Base-by-base conservation (phyloP, 106 monocot genomes). In the Acanthochlamys bracteata region DNA sequence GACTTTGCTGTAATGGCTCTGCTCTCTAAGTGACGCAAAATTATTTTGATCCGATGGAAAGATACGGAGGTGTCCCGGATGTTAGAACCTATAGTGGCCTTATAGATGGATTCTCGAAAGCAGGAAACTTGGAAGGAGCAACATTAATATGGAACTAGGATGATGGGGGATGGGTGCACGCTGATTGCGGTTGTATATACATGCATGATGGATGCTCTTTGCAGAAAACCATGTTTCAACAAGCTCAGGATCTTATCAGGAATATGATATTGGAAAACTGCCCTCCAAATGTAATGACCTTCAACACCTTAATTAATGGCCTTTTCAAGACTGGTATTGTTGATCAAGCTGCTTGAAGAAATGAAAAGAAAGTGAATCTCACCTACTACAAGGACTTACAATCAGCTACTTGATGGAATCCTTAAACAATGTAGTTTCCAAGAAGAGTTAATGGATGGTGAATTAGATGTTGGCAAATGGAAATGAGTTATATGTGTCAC, bases 111-210 rank as follows among this genome's bases (percentile, higher is more conserved):
- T 86, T 89, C 61, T 86, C 94, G 10, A 86, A 86, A 73, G 45
- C 10, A 14, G 86, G 94, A 54, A 77, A 94, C 60, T 11, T 84
- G 10, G 73, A 82, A 65, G 59, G 70, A 27, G 83, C 94, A 16
- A 68, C 59, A 3, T 66, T 40, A 20, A 59, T 77, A 41, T 94
- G 89, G 89, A 82, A 90, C 52, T n/a, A 75, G 41, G 70, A 94
- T 94, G 94, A 79, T 79, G 60, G 63, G 17, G 72, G 69, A 66
- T 43, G 79, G 89, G 73, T 84, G 83, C 79, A 82, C 59, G 49
- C 89, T 89, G 14, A 94, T 86, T 82, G 86, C 82, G 16, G 59
- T 94, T 22, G 79, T 82, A 2, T 89, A 81, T 45, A 89, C 94
- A 3, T 76, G 75, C 59, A 89, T 94, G 94, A 74, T 89, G n/a